Conservation (phyloP, 2,329 filamentous ascomycete species). For the Ascochyta koolunga region DNA sequence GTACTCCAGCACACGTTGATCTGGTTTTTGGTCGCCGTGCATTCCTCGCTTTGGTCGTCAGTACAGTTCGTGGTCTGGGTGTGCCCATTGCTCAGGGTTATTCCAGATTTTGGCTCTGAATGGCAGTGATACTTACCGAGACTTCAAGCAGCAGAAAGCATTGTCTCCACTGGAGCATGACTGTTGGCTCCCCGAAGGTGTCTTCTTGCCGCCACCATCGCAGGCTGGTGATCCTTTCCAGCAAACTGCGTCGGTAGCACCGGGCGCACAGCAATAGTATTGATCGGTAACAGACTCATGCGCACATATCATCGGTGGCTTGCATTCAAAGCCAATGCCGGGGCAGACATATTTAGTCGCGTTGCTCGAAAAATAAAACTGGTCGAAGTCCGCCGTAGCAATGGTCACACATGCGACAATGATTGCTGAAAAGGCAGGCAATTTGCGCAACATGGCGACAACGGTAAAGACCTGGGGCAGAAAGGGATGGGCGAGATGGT, state of each 20-base stretch:
- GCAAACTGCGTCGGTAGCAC: constrained; percentile 17
- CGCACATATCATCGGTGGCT: constrained; percentile 20
- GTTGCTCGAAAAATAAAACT: constrained; percentile 23
- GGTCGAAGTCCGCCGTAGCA: constrained; percentile 12
- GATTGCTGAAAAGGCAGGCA: neutral
- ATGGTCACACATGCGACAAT: neutral
- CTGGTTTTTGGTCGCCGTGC: constrained; percentile 22
- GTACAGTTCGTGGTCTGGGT: neutral
- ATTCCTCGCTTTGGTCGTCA: constrained; percentile 23
- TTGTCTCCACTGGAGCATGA: constrained; percentile 15
- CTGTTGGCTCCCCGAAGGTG: constrained; percentile 14
- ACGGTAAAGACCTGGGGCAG: neutral
- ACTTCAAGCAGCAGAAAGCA: constrained; percentile 23
- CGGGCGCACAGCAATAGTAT: constrained; percentile 24
- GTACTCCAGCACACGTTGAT: constrained; percentile 29
- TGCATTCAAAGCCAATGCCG: constrained; percentile 12
- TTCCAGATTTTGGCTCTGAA: neutral
- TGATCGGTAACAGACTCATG: constrained; percentile 21
- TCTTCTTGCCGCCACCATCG: constrained; percentile 12
- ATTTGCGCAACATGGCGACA: constrained; percentile 2
- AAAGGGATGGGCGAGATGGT: neutral
- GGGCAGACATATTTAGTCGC: constrained; percentile 17
- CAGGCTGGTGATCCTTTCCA: constrained; percentile 14
- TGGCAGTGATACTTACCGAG: constrained; percentile 7
- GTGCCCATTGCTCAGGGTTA: neutral